Conservation (phyloP, 345 rosid species). For the Eutrema heterophyllum region DNA sequence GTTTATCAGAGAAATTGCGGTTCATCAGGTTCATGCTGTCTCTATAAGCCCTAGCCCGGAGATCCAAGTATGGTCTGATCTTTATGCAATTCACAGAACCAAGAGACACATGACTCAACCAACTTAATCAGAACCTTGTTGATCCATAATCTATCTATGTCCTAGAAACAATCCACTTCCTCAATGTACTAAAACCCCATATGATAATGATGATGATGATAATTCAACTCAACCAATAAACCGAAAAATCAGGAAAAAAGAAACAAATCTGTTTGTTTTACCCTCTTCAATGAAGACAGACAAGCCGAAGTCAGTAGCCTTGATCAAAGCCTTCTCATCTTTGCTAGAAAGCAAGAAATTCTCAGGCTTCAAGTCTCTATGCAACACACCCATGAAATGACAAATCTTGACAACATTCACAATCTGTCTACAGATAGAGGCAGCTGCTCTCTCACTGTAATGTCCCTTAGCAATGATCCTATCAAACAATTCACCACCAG, state of each 20-base stretch:
- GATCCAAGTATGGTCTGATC: not conserved
- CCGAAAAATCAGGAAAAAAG: not conserved
- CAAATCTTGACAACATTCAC: slow-evolving; percentile 37
- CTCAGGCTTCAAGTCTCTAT: slow-evolving; percentile 87
- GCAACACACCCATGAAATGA: slow-evolving; percentile 84
- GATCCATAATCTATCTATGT: not conserved
- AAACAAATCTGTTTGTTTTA: slow-evolving; percentile 1
- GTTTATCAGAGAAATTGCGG: not conserved
- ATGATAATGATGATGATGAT: not conserved
- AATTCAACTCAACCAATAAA: slow-evolving; percentile 1
- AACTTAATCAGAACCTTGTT: not conserved
- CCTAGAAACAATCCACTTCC: slow-evolving; percentile 15
- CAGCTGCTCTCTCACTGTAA: slow-evolving; percentile 36
- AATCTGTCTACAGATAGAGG: slow-evolving; percentile 34
- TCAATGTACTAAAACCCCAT: not conserved
- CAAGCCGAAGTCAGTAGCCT: slow-evolving; percentile 38
- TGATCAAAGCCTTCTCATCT: slow-evolving; percentile 36
- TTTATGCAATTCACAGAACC: not conserved
- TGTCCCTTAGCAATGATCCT: slow-evolving; percentile 36
- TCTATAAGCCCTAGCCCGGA: not conserved
- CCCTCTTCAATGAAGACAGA: slow-evolving; percentile 40
- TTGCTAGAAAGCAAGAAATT: slow-evolving; percentile 39
- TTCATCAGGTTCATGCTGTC: not conserved
- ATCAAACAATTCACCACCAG: slow-evolving; percentile 37
- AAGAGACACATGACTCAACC: not conserved